Percentiles rank a stretch among this genome's conserved stretches.
Evolutionary conservation across 441 rosid species (phyloP).

Genomic region (Gossypium gossypioides): DNA sequence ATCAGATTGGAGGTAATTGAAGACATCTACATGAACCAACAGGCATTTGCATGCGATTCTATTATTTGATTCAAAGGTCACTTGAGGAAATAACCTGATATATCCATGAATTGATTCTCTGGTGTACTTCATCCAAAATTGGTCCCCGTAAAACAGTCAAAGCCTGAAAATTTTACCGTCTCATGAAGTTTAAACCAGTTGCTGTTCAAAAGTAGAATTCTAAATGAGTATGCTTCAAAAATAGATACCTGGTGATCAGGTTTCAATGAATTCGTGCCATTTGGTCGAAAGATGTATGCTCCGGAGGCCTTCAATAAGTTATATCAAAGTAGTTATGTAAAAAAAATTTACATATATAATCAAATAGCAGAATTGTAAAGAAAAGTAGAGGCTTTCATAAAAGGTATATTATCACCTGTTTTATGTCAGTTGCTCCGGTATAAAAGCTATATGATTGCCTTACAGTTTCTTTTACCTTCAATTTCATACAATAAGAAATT

Average conservation of each 20-base stretch:
- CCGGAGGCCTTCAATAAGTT: constrained; percentile 34
- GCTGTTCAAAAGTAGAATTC: not conserved
- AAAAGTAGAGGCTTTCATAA: not conserved
- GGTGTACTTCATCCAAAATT: constrained; percentile 43
- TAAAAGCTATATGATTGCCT: constrained; percentile 33
- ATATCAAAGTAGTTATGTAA: constrained; percentile 2
- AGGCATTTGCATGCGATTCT: not conserved
- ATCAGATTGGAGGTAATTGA: not conserved
- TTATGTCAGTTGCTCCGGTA: constrained; percentile 27
- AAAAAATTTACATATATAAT: constrained; percentile 1
- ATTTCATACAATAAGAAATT: constrained; percentile 5
- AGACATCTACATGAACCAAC: not conserved
- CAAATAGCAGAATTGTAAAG: constrained; percentile 7
- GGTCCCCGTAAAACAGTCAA: constrained; percentile 33
- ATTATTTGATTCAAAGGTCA: not conserved
- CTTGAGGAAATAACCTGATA: constrained; percentile 29
- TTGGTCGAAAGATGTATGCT: constrained; percentile 44
- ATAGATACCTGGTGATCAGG: constrained; percentile 34
- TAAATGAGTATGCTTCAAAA: not conserved
- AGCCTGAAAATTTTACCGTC: constrained; percentile 22
- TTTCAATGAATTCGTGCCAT: constrained; percentile 23
- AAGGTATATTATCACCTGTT: constrained; percentile 33
- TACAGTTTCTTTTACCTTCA: constrained; percentile 27
- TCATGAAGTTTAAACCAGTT: constrained; percentile 9
- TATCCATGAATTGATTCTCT: constrained; percentile 40